Evolutionary conservation across 306 rosid species (phyloP).

Genomic region (Vigna trinervia): DNA sequence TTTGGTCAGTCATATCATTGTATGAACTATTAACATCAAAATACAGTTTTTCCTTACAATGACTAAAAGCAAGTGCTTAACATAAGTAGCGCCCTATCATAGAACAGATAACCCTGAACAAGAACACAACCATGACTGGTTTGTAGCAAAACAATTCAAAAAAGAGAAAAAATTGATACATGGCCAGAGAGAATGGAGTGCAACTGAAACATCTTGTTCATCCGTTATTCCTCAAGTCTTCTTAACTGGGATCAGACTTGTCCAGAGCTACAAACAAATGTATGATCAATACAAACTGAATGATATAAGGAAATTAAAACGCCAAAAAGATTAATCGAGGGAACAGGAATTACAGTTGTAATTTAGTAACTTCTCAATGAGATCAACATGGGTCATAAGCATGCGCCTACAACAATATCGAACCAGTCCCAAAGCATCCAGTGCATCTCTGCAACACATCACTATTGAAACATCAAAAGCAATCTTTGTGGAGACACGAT

Average conservation of each 20-base stretch:
- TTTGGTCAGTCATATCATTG: not conserved
- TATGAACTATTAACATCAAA: not conserved
- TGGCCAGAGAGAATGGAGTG: not conserved
- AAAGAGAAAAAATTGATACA: constrained; percentile 2
- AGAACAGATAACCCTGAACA: not conserved
- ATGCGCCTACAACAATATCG: constrained; percentile 93
- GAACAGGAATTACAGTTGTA: constrained; percentile 70
- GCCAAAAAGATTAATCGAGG: constrained; percentile 5
- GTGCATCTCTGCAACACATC: constrained; percentile 73
- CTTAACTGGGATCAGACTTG: constrained; percentile 60
- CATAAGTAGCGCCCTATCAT: not conserved
- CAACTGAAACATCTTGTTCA: constrained; percentile 35
- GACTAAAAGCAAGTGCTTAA: constrained; percentile 1
- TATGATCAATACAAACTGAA: constrained; percentile 5
- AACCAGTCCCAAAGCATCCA: constrained; percentile 90
- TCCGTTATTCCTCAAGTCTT: constrained; percentile 24
- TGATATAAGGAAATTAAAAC: not conserved
- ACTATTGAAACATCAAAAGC: not conserved
- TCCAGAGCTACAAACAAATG: constrained; percentile 67
- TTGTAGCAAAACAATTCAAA: not conserved
- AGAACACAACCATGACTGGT: constrained; percentile 11
- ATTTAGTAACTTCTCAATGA: constrained; percentile 94
- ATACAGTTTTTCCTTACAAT: not conserved
- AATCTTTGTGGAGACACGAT: not conserved
- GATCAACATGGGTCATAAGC: constrained; percentile 99